A percentile compares a stretch with the other conserved stretches of the same genome.
Evolutionary conservation across 78 protist genomes (phyloP).

Genomic region (Creolimax fragrantissima): DNA sequence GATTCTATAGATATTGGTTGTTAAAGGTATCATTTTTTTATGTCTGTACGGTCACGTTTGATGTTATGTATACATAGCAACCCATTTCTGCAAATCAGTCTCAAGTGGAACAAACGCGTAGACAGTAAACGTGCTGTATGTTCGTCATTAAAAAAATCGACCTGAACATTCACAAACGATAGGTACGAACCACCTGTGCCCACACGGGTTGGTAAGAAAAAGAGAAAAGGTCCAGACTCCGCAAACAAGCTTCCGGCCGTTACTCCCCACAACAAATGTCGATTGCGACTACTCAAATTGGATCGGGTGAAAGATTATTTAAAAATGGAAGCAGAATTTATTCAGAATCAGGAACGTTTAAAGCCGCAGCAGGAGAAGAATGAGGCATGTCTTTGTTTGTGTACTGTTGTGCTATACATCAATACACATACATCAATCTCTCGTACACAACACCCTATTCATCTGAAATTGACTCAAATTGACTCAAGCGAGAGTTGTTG

Average conservation of each 20-base stretch:
- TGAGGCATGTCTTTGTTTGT: slow-evolving; percentile 39
- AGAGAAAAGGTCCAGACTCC: slow-evolving; percentile 67
- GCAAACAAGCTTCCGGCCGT: slow-evolving; percentile 57
- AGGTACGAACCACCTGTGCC: slow-evolving; percentile 80
- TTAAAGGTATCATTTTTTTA: background rate
- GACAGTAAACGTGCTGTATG: background rate
- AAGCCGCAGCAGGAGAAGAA: slow-evolving; percentile 81
- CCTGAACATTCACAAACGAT: background rate
- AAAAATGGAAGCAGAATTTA: slow-evolving; percentile 96
- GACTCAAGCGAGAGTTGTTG: background rate
- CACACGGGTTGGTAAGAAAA: slow-evolving; percentile 70
- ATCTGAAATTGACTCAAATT: background rate
- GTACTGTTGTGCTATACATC: background rate
- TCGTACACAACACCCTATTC: background rate
- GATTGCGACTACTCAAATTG: slow-evolving; percentile 77
- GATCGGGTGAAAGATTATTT: slow-evolving; percentile 96
- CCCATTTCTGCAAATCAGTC: no score
- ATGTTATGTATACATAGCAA: background rate
- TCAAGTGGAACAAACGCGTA: background rate
- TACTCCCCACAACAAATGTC: slow-evolving; percentile 81
- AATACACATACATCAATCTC: background rate
- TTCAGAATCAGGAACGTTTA: slow-evolving; percentile 81
- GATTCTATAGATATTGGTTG: background rate
- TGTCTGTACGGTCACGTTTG: background rate
- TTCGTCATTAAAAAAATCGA: background rate